Conservation (phyloP, 148 eudicot species). For the Diospyros lotus region DNA sequence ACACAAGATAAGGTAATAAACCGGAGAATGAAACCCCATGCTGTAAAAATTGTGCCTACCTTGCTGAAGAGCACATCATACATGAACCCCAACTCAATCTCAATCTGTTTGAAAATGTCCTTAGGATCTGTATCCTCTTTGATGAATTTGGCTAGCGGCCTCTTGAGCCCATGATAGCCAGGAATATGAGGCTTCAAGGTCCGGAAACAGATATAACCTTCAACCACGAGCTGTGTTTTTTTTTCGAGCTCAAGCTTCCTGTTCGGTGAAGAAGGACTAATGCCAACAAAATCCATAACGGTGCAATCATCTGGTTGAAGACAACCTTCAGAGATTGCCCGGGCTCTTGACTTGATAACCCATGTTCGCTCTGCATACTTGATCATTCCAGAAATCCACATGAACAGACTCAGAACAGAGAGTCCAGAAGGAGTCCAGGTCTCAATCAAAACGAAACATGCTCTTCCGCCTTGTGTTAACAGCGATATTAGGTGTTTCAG, state of each 20-base stretch:
- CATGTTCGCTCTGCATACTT: slow-evolving; percentile 9
- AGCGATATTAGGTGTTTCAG: neutral
- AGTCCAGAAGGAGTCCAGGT: neutral
- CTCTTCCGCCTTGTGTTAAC: neutral
- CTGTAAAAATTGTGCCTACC: slow-evolving; percentile 4
- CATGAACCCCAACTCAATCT: slow-evolving; percentile 13
- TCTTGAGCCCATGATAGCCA: neutral
- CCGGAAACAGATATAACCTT: neutral
- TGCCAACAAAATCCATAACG: too few relatives aligned
- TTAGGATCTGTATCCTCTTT: neutral
- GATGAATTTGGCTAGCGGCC: neutral
- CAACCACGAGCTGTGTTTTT: neutral
- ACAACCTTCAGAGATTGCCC: neutral
- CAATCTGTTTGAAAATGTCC: neutral
- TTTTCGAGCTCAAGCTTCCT: neutral
- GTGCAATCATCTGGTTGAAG: neutral
- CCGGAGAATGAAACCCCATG: neutral
- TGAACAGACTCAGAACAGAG: neutral
- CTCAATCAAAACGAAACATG: neutral
- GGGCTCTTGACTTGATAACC: neutral
- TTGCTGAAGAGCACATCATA: slow-evolving; percentile 7
- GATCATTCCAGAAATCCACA: neutral
- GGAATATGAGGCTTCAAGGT: neutral
- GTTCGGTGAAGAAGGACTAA: neutral
- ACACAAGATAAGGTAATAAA: slow-evolving; percentile 1